Evolutionary conservation across 495 filamentous ascomycete species (phyloP).

Genomic region (Penicillium bovifimosum): DNA sequence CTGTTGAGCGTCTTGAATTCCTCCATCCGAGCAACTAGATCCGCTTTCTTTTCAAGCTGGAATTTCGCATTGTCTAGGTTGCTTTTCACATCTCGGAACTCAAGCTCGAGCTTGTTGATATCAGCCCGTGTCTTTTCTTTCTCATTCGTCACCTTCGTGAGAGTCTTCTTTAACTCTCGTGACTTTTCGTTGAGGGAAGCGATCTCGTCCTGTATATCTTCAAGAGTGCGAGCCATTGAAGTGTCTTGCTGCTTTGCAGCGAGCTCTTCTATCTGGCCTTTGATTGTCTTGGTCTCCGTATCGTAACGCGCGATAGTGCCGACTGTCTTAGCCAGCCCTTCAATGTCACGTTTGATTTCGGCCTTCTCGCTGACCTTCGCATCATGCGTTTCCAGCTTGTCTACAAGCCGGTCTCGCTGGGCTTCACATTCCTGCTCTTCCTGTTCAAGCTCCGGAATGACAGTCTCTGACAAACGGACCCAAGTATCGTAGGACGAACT

Average conservation of each 20-base stretch:
- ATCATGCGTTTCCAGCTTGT: conserved; percentile 69
- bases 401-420: conserved; percentile 55
- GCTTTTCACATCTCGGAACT: conserved; percentile 61
- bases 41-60: conserved; percentile 71
- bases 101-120: conserved; percentile 65
- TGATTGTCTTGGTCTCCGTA: conserved; percentile 62
- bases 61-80: conserved; percentile 63
- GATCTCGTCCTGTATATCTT: conserved; percentile 79
- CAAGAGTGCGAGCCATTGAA: conserved; percentile 58
- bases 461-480: conserved; percentile 56
- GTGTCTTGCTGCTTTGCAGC: conserved; percentile 63
- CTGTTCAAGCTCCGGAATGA: conserved; percentile 63
- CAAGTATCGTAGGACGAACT: conserved; percentile 68
- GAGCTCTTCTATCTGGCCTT: conserved; percentile 65
- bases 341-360: conserved; percentile 65
- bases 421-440: conserved; percentile 51
- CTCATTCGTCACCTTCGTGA: conserved; percentile 59
- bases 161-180: conserved; percentile 52
- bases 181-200: conserved; percentile 61
- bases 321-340: conserved; percentile 69
- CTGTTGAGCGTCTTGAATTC: conserved; percentile 61
- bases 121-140: conserved; percentile 63
- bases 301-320: conserved; percentile 66
- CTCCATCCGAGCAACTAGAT: conserved; percentile 61
- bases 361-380: conserved; percentile 56